These are phyloP conservation scores for Casaregolazyma lundiana DNA, from an alignment of 1,139 yeast genomes.

Conservation along the genomic window DNA sequence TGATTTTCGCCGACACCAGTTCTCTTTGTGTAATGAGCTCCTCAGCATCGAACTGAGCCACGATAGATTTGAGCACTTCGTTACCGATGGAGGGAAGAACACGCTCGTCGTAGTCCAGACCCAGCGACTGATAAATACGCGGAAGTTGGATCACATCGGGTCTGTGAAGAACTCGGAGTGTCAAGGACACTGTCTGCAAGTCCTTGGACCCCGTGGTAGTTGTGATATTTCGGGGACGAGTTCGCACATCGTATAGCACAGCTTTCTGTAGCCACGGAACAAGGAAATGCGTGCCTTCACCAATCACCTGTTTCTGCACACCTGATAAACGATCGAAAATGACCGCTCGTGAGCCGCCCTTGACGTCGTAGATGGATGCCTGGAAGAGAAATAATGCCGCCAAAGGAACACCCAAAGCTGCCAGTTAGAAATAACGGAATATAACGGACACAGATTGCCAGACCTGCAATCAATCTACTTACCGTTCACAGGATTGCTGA, in stretches of 20 bases:
- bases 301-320: constrained; percentile 78
- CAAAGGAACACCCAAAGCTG: constrained; percentile 29
- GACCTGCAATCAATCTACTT: not conserved
- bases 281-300: constrained; percentile 95
- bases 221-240: constrained; percentile 86
- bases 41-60: constrained; percentile 98
- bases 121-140: constrained; percentile 79
- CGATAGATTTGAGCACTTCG: constrained; percentile 90
- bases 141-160: constrained; percentile 87
- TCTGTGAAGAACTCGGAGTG: constrained; percentile 88
- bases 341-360: constrained; percentile 94
- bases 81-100: constrained; percentile 96
- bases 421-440: not conserved
- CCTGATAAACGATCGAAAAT: constrained; percentile 90
- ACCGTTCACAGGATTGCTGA: constrained; percentile 12
- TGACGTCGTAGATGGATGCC: constrained; percentile 65
- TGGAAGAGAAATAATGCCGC: constrained; percentile 25
- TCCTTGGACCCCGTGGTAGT: constrained; percentile 97
- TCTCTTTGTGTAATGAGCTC: constrained; percentile 97
- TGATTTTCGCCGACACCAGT: constrained; percentile 82
- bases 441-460: not conserved
- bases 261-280: constrained; percentile 97
- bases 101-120: constrained; percentile 94
- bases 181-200: constrained; percentile 89
- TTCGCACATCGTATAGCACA: constrained; percentile 83